Base-by-base conservation (phyloP, 2,329 filamentous ascomycete species). In the Botrytis cinerea region DNA sequence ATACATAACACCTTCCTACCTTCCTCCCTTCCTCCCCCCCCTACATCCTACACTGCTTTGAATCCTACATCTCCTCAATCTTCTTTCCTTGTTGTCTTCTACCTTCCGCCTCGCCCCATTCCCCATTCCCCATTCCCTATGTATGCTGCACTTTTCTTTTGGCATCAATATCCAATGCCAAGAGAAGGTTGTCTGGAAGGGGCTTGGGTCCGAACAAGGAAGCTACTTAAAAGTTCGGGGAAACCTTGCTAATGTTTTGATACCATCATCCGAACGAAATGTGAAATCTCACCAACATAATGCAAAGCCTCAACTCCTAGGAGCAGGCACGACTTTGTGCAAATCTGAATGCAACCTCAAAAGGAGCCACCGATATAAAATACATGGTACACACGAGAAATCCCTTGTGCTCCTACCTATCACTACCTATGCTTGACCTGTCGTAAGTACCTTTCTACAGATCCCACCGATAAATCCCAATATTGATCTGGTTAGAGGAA, bases 161-260 rank as follows among this genome's bases (percentile, higher is more conserved):
- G 22, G 46, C 60, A 40, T 66, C 48, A 45, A 25, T 35, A 35
- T 20, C 20, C 14, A 25, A 43, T 63, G 38, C 40, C 38, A 43
- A 63, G 45, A 12, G 20, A 20, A 45, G n/a, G 20, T 32, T 45
- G 45, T 63, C 61, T 43, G 18, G 40, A 72, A 72, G 40, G 25
- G 43, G 43, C 46, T 66, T 45, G 46, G 59, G 32, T 35, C 66
- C 66, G 40, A 28, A 59, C 54, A 57, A 67, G 62, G 70, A 54
- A 68, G 63, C 28, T 48, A n/a, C 35, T 62, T 48, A 9, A 28
- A 67, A 48, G 46, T 67, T 64, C 38, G 70, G 70, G 61, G 70
- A 71, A 71, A 54, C 70, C 70, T 71, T 71, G 70, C 25, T 57
- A 25, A 32, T 35, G 10, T 54, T 57, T 48, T 51, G 45, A 38